Base-by-base conservation (phyloP, 345 rosid genomes). In the Gossypium rotundifolium region DNA sequence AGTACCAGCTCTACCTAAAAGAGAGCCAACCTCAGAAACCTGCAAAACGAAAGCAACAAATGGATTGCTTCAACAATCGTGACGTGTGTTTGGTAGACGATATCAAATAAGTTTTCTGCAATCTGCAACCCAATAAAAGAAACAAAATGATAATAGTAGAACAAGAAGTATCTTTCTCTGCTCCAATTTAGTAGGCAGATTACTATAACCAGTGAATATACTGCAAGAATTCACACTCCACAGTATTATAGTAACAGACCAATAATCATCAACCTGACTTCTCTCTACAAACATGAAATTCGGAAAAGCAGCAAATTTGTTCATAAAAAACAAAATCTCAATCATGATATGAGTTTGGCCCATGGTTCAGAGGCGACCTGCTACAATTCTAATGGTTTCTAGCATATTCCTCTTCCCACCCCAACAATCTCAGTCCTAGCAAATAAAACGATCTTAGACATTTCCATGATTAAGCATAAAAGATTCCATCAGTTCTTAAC, bases 11-110 rank as follows among this genome's bases (percentile, higher is more conserved):
- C 91, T 89, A 61, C 98, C 93, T 81, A 94, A 77, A 63, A 86
- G 81, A 45, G 93, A 86, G 77, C 97, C 87, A 51, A 94, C 92
- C 88, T 92, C 98, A n/a, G 98, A 86, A 77, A 94, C 98, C 98
- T 94, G 79, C 63, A 79, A 74, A 61, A 68, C 58, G 65, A 73
- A 69, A 65, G 72, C 75, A 76, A 74, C 74, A 20, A 75, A 18
- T 58, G 17, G 51, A 33, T 52, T 18, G 9, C 9, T 12, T 42
- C 42, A 2, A 7, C 10, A 62, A 2, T 51, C 48, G 16, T 16
- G 8, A 65, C 12, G 69, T 7, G 45, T 7, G 29, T 48, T 78
- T 23, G 20, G 20, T 22, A 0, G 27, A 51, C 7, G 63, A 17
- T 40, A 57, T 59, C 42, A 73, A 16, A 17, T 9, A 23, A 49